phyloP scores from a whole-genome alignment of 352 stramenopile genomes.

The Phytophthora pini region DNA sequence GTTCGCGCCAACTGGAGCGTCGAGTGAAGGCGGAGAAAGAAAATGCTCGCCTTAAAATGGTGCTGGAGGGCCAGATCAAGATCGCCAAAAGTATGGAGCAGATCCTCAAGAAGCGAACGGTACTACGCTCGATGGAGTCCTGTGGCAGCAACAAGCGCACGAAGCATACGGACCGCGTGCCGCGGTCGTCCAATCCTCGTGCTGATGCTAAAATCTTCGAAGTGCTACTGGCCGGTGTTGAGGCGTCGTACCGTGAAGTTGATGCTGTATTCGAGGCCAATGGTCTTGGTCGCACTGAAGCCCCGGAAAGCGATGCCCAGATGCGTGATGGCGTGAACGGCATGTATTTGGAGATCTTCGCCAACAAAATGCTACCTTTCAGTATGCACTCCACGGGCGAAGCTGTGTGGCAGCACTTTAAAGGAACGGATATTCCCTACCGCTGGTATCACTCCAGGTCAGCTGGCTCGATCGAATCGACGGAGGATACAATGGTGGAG shows the following conservation, averaged over 20 bases:
- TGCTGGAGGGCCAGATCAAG: conserved; percentile 47
- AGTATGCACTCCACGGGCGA: conserved; percentile 40
- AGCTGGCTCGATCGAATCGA: conserved; percentile 31
- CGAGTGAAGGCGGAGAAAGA: conserved; percentile 43
- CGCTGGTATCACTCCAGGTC: conserved; percentile 38
- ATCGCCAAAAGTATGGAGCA: conserved; percentile 50
- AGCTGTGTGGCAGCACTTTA: conserved; percentile 50
- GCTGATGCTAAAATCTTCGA: conserved; percentile 39
- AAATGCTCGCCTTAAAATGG: conserved; percentile 42
- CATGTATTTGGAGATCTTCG: conserved; percentile 44
- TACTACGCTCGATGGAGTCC: conserved; percentile 33
- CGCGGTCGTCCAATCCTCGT: conserved; percentile 15
- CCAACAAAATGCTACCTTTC: conserved; percentile 50
- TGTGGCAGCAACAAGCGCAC: conserved; percentile 40
- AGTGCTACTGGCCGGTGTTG: conserved; percentile 32
- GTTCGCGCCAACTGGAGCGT: conserved; percentile 28
- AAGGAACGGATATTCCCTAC: conserved; percentile 39
- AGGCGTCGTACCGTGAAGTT: conserved; percentile 37
- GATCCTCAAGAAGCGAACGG: conserved; percentile 40
- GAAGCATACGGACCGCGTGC: conserved; percentile 34
- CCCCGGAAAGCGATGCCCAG: conserved; percentile 31
- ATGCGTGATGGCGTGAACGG: conserved; percentile 36
- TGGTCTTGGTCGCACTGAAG: conserved; percentile 36
- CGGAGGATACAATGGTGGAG: conserved; percentile 45
- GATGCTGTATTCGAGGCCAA: conserved; percentile 41